Evolutionary conservation across 495 filamentous ascomycete genomes (phyloP).

Genomic region (Aspergillus bertholletiae): DNA sequence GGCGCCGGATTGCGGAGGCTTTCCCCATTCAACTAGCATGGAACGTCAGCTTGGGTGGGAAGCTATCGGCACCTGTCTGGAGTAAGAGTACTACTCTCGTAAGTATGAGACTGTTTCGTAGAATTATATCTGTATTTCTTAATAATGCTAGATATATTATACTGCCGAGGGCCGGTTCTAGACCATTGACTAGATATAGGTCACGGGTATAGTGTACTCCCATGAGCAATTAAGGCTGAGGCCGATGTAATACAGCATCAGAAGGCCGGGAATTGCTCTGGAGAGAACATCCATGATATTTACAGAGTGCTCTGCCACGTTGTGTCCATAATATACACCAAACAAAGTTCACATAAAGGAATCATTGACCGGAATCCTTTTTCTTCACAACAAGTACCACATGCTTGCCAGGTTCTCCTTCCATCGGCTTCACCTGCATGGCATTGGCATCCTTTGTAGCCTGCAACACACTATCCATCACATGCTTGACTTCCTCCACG

Average conservation of each 20-base stretch:
- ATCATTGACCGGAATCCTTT: slow-evolving; percentile 10
- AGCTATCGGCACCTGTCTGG: slow-evolving; percentile 6
- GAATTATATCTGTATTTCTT: background rate
- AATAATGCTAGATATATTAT: background rate
- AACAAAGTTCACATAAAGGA: background rate
- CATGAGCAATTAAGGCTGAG: too few species aligned
- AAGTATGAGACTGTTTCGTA: too few species aligned
- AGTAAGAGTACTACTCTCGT: too few species aligned
- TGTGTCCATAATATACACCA: slow-evolving; percentile 1
- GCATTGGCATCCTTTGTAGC: slow-evolving; percentile 33
- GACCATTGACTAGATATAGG: background rate
- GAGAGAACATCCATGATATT: background rate
- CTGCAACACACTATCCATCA: slow-evolving; percentile 37
- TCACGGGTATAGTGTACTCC: background rate
- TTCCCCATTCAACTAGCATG: slow-evolving; percentile 1
- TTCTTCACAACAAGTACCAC: slow-evolving; percentile 38
- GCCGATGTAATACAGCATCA: background rate
- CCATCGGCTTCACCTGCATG: slow-evolving; percentile 36
- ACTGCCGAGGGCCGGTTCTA: background rate
- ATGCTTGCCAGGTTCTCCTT: slow-evolving; percentile 41
- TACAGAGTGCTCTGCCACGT: background rate
- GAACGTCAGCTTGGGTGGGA: background rate
- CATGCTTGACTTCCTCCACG: slow-evolving; percentile 38
- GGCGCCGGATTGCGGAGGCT: slow-evolving; percentile 34
- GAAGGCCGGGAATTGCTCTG: background rate